Base-by-base conservation (phyloP, 2,329 filamentous ascomycete genomes). In the Delphinella strobiligena region DNA sequence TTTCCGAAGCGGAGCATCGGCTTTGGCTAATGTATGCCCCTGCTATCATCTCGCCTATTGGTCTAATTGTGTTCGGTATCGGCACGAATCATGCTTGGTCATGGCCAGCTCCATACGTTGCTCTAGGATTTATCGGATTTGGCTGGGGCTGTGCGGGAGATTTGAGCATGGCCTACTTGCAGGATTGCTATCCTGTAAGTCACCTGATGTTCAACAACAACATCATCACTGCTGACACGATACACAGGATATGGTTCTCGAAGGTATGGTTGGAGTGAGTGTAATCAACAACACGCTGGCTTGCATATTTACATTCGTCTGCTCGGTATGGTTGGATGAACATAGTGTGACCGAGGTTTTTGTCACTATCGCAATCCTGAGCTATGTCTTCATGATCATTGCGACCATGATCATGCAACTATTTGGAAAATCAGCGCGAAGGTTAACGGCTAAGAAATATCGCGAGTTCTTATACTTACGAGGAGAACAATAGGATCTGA, bases 61-160 rank as follows among this genome's bases (percentile, higher is more conserved):
- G 70, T 8, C 61, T 74, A 49, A 65, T 68, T 54, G 54, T 74
- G 0, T 74, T 74, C 30, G 70, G 70, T 4, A 67, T 74, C 27
- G 69, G 68, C 0, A 68, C 67, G 2, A 63, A 58, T 8, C 58
- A 67, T 30, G 67, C 64, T 1, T 73, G 67, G 70, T 46, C 53
- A 24, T 75, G 72, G 72, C 68, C 65, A 1, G 58, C 59, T 5
- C 67, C 71, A 0, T 75, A 75, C 39, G 58, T 75, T 12, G 72
- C 69, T 2, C 55, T 75, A 1, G 72, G 68, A 2, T 67, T 75
- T 46, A 74, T 74, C 18, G 72, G 72, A 3, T 75, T 76, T 40
- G 72, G 72, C 2, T 75, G 71, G 54, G 72, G 72, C 5, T 75
- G 71, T 37, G 70, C 70, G 2, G 72, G 72, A 4, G 72, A 75